phyloP scores from a whole-genome alignment of 441 rosid species.

The Biscutella laevigata region DNA sequence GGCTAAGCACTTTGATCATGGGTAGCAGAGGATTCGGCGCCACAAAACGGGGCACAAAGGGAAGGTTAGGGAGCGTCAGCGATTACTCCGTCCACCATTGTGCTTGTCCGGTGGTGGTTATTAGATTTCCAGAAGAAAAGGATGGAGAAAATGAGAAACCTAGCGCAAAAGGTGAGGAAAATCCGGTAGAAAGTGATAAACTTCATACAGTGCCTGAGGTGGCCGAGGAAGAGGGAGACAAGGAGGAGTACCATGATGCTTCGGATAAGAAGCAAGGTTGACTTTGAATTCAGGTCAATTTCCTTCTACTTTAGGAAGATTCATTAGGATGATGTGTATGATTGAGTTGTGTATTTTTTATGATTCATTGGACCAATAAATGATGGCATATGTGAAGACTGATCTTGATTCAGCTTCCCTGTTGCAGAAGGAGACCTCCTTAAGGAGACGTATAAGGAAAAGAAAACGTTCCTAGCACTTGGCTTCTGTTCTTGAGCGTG shows the following conservation, averaged over 20 bases:
- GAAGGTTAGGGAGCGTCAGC: constrained; percentile 73
- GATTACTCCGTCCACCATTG: constrained; percentile 72
- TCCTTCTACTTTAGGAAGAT: not conserved
- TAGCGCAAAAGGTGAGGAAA: not conserved
- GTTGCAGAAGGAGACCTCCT: constrained; percentile 16
- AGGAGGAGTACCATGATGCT: constrained; percentile 36
- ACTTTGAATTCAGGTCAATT: constrained; percentile 12
- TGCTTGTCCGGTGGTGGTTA: constrained; percentile 62
- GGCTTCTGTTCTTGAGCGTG: constrained; percentile 8
- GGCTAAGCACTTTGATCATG: constrained; percentile 53
- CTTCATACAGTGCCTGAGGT: constrained; percentile 41
- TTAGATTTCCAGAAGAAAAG: constrained; percentile 42
- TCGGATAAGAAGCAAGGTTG: constrained; percentile 26
- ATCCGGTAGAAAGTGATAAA: constrained; percentile 20
- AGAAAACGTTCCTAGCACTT: constrained; percentile 8
- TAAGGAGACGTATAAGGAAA: constrained; percentile 14
- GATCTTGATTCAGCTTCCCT: constrained; percentile 7
- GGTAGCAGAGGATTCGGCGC: constrained; percentile 85
- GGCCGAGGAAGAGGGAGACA: constrained; percentile 38
- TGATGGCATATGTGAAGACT: constrained; percentile 1
- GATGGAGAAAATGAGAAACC: constrained; percentile 24
- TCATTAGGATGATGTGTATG: not conserved
- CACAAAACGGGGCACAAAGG: constrained; percentile 31
- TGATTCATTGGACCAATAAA: not conserved
- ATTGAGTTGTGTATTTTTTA: constrained; percentile 1